Base-by-base conservation (phyloP, 768 basidiomycete species). In the Multifurca ochricompacta region DNA sequence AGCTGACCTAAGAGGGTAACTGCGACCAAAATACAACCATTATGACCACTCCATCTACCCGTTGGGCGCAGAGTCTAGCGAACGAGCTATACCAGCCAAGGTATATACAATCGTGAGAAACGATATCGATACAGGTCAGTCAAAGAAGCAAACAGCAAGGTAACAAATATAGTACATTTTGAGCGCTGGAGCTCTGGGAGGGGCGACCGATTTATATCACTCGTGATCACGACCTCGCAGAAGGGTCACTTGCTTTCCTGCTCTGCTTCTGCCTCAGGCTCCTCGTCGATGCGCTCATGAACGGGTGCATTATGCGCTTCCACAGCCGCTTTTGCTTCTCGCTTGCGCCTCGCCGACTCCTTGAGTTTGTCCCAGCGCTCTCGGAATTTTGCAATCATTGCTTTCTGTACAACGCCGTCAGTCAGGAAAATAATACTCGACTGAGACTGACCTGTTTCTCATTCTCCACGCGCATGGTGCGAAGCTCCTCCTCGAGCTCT, bases 291-390 rank as follows among this genome's bases (percentile, higher is more conserved):
- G 46, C 78, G 76, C 53, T 88, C 85, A 57, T 79, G 74, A 37
- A 83, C 74, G 28, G 62, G 74, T 3, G 64, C 64, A 16, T 70
- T 72, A 19, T 74, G 77, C 16, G 76, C 74, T 8, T 77, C 78
- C 2, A 74, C 78, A 49, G 80, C 81, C 13, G 71, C 74, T 62
- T 77, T 79, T 47, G 82, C 83, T 63, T 87, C 85, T 66, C 90
- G 87, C 71, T 91, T 91, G 56, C 85, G 81, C 68, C 83, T 89
- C 7, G 88, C 85, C 25, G 85, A 86, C 64, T 92, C 91, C 66
- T 92, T 92, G 53, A 92, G 72, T 67, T 89, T 91, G 66, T 88
- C 87, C 90, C 90, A 92, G 36, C 87, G 77, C 69, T 91, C 90
- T 25, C 85, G 80, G 69, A 87, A 91, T 62, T 86, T 85, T 19